These are phyloP conservation scores for Fusarium scirpi DNA, from an alignment of 2,329 filamentous ascomycete genomes.

Conservation along the genomic window DNA sequence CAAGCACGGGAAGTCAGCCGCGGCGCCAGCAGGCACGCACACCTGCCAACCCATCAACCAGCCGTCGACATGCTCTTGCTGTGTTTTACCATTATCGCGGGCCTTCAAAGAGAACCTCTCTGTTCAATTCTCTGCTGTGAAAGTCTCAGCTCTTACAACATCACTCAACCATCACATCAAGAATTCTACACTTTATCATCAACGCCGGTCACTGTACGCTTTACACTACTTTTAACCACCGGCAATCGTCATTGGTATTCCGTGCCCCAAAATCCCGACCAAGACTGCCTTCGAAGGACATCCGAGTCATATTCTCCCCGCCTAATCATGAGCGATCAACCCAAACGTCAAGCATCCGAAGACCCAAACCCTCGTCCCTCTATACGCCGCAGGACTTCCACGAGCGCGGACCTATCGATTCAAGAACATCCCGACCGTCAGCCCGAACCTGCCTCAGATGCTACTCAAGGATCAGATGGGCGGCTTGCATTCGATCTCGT, in stretches of 20 bases:
- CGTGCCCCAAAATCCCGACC: neutral
- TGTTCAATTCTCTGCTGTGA: neutral
- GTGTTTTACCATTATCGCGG: neutral
- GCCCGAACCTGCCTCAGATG: neutral
- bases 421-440: neutral
- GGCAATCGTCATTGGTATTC: neutral
- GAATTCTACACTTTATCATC: neutral
- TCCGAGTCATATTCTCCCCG: neutral
- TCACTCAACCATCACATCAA: neutral
- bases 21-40: too few species aligned
- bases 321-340: neutral
- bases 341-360: neutral
- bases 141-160: neutral
- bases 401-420: neutral
- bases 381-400: neutral
- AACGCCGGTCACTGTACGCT: too few species aligned
- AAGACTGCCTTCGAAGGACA: neutral
- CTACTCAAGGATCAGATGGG: neutral
- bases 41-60: neutral
- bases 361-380: neutral
- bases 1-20: too few species aligned
- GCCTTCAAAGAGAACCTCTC: neutral
- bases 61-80: neutral
- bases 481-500: neutral
- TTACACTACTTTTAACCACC: neutral